Base-by-base conservation (phyloP, 192 early-diverging fungal species). In the Backusella circina region DNA sequence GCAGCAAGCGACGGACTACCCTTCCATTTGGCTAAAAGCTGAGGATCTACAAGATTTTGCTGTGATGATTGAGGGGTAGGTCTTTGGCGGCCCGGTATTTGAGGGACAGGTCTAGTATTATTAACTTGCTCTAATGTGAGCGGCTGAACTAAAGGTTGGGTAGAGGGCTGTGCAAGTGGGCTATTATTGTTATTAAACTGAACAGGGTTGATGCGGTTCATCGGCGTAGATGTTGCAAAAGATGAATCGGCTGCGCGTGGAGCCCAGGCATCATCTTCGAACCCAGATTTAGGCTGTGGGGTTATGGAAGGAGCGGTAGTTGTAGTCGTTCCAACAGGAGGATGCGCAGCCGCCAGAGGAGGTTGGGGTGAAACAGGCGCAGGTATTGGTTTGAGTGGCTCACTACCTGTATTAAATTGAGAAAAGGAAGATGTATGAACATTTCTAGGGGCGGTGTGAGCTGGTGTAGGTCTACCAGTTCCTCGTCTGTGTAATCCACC, bases 251-350 rank as follows among this genome's bases (percentile, higher is more conserved):
- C 76, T 26, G 72, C 28, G 21, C 83, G 81, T 12, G 80, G 77
- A 31, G 80, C 78, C 88, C 88, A 89, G 1, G 86, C 88, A 79
- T 89, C 87, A 72, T 89, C 85, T 23, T 88, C 84, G 68, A 88
- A 88, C 1, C 80, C 86, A 70, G 69, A 35, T 71, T 33, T 38
- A 28, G 67, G 28, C 15, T 41, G 39, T 16, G 39, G 15, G 13
- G 39, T 18, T 15, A 41, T 65, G 16, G 28, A 51, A 32, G 72
- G 51, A 0, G 67, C 16, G 41, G 77, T 32, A 21, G 65, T 18
- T 38, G 65, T 41, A n/a, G 39, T 31, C 18, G 44, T 15, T 37
- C 66, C 1, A 8, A 39, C 9, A 4, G 64, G 38, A 65, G 61
- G 76, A 33, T 38, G 68, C 12, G 15, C n/a, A 41, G 69, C 57